Percentiles rank a stretch among this genome's conserved stretches.
Conservation (phyloP, 1,284 basidiomycete genomes). For the Ceratobasidium sp. region DNA sequence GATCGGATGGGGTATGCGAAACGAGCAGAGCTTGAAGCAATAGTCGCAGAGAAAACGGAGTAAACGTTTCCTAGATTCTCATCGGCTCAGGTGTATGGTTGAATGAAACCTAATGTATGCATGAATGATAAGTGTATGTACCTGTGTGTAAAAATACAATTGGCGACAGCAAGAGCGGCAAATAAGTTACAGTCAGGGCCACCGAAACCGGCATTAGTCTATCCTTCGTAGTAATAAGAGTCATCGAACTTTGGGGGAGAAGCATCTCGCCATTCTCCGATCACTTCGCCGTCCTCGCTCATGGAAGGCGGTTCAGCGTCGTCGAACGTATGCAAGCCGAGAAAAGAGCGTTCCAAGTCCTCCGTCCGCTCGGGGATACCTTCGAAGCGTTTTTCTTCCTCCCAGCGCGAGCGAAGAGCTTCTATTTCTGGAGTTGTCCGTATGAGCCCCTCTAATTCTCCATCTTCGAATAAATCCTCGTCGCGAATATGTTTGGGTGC, state of each 20-base stretch:
- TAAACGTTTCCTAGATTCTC: not conserved
- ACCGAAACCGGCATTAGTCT: not conserved
- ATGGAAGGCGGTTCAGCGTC: not conserved
- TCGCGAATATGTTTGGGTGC: slow-evolving; percentile 58
- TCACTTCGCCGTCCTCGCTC: slow-evolving; percentile 1
- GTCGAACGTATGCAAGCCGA: not conserved
- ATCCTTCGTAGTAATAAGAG: slow-evolving; percentile 29
- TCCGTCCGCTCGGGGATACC: slow-evolving; percentile 32
- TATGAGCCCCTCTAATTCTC: slow-evolving; percentile 64
- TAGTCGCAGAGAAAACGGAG: slow-evolving; percentile 23
- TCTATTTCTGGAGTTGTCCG: slow-evolving; percentile 60
- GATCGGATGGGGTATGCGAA: slow-evolving; percentile 80
- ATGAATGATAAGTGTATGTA: slow-evolving; percentile 22
- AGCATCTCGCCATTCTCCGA: slow-evolving; percentile 27
- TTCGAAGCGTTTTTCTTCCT: slow-evolving; percentile 42
- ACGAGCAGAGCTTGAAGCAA: slow-evolving; percentile 32
- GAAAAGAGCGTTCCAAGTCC: not conserved
- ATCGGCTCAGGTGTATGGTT: not conserved
- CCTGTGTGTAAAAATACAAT: slow-evolving; percentile 20
- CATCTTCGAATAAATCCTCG: slow-evolving; percentile 66
- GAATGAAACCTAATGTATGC: slow-evolving; percentile 18
- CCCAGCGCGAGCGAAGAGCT: slow-evolving; percentile 45
- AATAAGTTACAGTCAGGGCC: slow-evolving; percentile 24
- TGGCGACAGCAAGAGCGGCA: not conserved
- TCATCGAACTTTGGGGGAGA: slow-evolving; percentile 19